Conservation (phyloP, 306 rosid species). For the Vigna hirtella region DNA sequence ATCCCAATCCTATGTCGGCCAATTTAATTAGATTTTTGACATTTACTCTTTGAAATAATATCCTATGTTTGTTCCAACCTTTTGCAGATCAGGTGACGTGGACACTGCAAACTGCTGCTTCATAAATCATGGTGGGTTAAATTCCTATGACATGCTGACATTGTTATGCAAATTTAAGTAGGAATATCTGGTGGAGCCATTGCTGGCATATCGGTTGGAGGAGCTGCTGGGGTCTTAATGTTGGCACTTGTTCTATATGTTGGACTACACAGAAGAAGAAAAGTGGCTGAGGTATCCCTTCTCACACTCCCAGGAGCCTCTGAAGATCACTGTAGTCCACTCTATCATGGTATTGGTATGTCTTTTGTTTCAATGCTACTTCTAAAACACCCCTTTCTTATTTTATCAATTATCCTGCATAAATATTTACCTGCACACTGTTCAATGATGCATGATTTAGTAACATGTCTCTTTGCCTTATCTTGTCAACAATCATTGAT, state of each 20-base stretch:
- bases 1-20: not conserved
- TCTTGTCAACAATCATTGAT: too few species aligned
- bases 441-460: too few species aligned
- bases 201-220: conserved; percentile 62
- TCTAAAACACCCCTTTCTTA: not conserved
- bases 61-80: conserved; percentile 15
- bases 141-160: conserved; percentile 45
- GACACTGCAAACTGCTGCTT: conserved; percentile 40
- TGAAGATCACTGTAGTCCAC: conserved; percentile 50
- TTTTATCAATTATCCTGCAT: not conserved
- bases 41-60: conserved; percentile 13
- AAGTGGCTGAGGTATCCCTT: conserved; percentile 51
- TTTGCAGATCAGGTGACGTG: conserved; percentile 78
- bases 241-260: conserved; percentile 51
- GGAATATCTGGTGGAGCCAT: conserved; percentile 62
- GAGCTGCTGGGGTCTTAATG: conserved; percentile 50
- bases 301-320: conserved; percentile 45
- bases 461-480: too few species aligned
- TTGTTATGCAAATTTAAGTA: conserved; percentile 49
- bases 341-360: conserved; percentile 46
- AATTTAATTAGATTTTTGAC: conserved; percentile 23
- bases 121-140: conserved; percentile 28
- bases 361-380: not conserved
- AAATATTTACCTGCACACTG: not conserved
- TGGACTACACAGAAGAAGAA: conserved; percentile 52